These are phyloP conservation scores for Colletotrichum cereale DNA, from an alignment of 2,329 filamentous ascomycete genomes.

Conservation along the genomic window DNA sequence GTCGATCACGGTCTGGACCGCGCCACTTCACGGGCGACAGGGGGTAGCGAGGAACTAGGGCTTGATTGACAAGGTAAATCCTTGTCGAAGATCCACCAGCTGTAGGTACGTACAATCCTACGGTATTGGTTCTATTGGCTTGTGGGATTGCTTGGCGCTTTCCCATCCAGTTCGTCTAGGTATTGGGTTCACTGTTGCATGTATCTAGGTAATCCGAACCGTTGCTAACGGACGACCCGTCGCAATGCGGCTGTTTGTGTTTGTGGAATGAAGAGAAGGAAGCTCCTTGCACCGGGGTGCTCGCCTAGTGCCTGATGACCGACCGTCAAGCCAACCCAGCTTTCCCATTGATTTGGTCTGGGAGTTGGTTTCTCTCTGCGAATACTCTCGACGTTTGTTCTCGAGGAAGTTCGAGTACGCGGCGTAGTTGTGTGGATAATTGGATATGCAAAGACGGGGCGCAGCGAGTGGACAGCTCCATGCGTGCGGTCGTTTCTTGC, in stretches of 20 bases:
- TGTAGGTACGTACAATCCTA: neutral
- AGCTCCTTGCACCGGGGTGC: neutral
- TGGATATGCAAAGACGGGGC: conserved; percentile 16
- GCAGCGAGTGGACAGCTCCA: conserved; percentile 9
- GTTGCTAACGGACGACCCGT: conserved; percentile 17
- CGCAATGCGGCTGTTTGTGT: conserved; percentile 1
- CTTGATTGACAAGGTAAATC: rapidly evolving
- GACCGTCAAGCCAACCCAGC: neutral
- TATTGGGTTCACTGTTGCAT: neutral
- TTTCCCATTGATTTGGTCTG: neutral
- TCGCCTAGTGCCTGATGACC: no score
- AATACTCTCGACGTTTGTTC: neutral
- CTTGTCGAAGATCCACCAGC: rapidly evolving
- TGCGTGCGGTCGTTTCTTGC: conserved; percentile 1
- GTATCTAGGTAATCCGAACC: neutral
- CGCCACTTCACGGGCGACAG: conserved; percentile 29
- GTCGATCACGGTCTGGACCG: conserved; percentile 34
- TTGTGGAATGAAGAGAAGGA: conserved; percentile 19
- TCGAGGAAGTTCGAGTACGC: neutral
- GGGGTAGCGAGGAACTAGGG: neutral
- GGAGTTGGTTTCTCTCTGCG: neutral
- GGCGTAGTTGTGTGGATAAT: neutral
- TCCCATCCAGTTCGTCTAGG: conserved; percentile 3
- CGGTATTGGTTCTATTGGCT: neutral
- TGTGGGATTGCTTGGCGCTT: conserved; percentile 12